Percentiles rank a stretch among this genome's conserved stretches.
These are phyloP conservation scores for Dactylellina haptotyla DNA, from an alignment of 2,329 filamentous ascomycete species.

Conservation along the genomic window DNA sequence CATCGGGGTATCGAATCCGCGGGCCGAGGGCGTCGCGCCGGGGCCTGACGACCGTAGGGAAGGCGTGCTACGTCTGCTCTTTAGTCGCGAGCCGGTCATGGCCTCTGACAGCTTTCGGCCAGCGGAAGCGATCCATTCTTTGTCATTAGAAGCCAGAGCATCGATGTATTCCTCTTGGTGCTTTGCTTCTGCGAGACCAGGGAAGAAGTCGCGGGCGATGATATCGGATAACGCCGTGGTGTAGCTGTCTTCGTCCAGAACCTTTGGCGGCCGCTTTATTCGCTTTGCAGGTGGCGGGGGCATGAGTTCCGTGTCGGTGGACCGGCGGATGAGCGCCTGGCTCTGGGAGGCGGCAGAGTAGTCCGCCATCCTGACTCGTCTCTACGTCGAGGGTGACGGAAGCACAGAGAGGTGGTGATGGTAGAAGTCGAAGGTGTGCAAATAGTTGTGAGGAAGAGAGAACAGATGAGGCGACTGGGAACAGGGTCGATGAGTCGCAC, in stretches of 20 bases:
- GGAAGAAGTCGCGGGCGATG: constrained; percentile 96
- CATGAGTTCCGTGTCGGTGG: constrained; percentile 78
- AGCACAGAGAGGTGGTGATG: neutral
- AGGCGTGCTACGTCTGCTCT: constrained; percentile 59
- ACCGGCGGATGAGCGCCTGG: constrained; percentile 73
- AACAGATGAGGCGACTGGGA: neutral
- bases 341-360: constrained; percentile 34
- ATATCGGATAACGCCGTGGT: constrained; percentile 92
- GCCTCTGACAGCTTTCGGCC: constrained; percentile 76
- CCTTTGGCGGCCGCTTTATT: constrained; percentile 86
- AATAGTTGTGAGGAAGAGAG: neutral
- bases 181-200: constrained; percentile 84
- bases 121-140: constrained; percentile 85
- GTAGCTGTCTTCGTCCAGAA: constrained; percentile 94
- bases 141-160: constrained; percentile 85
- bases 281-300: constrained; percentile 82
- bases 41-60: constrained; percentile 36
- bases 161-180: constrained; percentile 92
- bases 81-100: constrained; percentile 78
- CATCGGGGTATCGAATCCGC: constrained; percentile 77
- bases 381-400: neutral
- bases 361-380: constrained; percentile 38
- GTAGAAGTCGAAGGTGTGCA: neutral
- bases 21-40: constrained; percentile 72
- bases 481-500: constrained; percentile 36